These are phyloP conservation scores for Claviceps purpurea DNA, from an alignment of 2,329 filamentous ascomycete species.

Conservation along the genomic window DNA sequence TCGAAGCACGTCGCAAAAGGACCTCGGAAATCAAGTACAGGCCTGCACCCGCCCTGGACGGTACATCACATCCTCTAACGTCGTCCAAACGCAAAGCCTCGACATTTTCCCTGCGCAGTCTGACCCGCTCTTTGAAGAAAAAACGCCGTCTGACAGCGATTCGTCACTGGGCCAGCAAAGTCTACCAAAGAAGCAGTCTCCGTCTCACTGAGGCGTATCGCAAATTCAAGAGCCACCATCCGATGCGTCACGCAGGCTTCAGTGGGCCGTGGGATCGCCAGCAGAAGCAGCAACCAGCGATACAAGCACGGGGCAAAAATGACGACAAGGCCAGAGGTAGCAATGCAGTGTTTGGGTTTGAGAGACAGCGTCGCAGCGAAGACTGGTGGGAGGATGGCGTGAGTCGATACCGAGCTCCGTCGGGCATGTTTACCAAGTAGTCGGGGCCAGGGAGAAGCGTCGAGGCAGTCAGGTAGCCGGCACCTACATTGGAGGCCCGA, in stretches of 20 bases:
- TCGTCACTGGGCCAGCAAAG: conserved; percentile 16
- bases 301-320: conserved; percentile 7
- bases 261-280: neutral
- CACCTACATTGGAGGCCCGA: neutral
- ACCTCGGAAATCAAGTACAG: conserved; percentile 8
- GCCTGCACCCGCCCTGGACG: conserved; percentile 4
- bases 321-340: conserved; percentile 13
- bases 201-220: conserved; percentile 14
- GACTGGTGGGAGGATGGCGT: conserved; percentile 25
- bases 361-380: conserved; percentile 12
- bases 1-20: conserved; percentile 8
- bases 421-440: conserved; percentile 5
- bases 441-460: neutral
- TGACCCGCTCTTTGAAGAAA: conserved; percentile 14
- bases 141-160: conserved; percentile 14
- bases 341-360: conserved; percentile 13
- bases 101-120: conserved; percentile 16
- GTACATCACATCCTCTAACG: neutral
- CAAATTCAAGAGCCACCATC: conserved; percentile 15
- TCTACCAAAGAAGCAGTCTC: conserved; percentile 14
- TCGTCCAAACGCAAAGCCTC: conserved; percentile 19
- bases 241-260: conserved; percentile 1
- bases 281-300: neutral
- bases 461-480: neutral
- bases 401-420: conserved; percentile 13